These are phyloP conservation scores for Saturnispora kantuleensis DNA, from an alignment of 805 yeast species.

Conservation along the genomic window DNA sequence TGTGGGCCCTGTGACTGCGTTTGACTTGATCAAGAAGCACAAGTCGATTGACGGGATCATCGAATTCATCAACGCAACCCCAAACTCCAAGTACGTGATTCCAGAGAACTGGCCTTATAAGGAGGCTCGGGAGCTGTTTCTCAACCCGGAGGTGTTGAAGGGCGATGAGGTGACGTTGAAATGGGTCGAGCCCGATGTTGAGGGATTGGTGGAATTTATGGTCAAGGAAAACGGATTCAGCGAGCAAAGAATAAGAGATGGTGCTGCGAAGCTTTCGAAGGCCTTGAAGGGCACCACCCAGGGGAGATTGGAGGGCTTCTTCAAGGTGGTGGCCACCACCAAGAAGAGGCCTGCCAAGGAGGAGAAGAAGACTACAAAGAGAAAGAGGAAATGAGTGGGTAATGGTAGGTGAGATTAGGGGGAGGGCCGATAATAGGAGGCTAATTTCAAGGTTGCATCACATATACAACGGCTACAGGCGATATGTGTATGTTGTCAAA, in stretches of 20 bases:
- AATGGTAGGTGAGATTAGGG: too few species aligned
- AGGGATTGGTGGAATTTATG: conserved; percentile 73
- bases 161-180: conserved; percentile 58
- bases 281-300: conserved; percentile 80
- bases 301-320: conserved; percentile 88
- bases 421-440: too few species aligned
- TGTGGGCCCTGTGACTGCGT: conserved; percentile 92
- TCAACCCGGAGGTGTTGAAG: conserved; percentile 68
- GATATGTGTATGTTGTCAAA: too few species aligned
- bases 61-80: conserved; percentile 46
- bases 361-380: conserved; percentile 17
- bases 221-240: conserved; percentile 83
- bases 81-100: conserved; percentile 60
- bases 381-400: background rate
- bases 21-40: conserved; percentile 79
- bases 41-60: conserved; percentile 72
- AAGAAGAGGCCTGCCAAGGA: conserved; percentile 28
- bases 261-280: conserved; percentile 76
- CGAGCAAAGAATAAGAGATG: conserved; percentile 84
- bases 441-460: too few species aligned
- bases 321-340: conserved; percentile 46
- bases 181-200: conserved; percentile 85
- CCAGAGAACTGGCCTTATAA: conserved; percentile 94
- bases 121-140: conserved; percentile 77
- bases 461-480: too few species aligned